Evolutionary conservation across 495 filamentous ascomycete genomes (phyloP).

Genomic region (Penicillium argentinense): DNA sequence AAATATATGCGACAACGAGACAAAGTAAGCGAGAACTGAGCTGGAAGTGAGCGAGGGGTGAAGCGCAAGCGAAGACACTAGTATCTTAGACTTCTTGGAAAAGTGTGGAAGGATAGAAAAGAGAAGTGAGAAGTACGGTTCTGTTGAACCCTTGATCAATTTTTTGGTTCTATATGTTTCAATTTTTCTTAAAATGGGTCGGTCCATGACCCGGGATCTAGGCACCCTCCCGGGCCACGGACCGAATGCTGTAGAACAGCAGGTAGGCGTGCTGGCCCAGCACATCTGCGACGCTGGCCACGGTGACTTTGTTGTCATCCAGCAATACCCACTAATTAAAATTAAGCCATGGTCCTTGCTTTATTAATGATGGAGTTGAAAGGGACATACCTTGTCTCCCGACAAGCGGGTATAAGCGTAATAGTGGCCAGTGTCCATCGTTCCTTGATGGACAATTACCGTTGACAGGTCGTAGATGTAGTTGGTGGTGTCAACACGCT

Average conservation of each 20-base stretch:
- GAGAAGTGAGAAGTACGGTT: no score
- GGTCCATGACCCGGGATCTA: no score
- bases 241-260: slow-evolving; percentile 78
- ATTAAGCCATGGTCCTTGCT: slow-evolving; percentile 16
- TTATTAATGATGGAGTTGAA: background rate
- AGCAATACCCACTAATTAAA: slow-evolving; percentile 76
- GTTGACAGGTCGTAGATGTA: slow-evolving; percentile 79
- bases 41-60: no score
- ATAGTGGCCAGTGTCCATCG: slow-evolving; percentile 89
- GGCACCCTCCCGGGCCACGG: slow-evolving; percentile 40
- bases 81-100: no score
- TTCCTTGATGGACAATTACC: slow-evolving; percentile 80
- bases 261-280: slow-evolving; percentile 81
- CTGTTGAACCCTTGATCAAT: no score
- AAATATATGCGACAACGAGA: no score
- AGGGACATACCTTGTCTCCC: slow-evolving; percentile 64
- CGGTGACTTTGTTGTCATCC: slow-evolving; percentile 86
- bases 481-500: slow-evolving; percentile 41
- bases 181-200: no score
- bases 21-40: no score
- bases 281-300: slow-evolving; percentile 75
- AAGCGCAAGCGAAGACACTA: no score
- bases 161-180: no score
- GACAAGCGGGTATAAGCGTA: slow-evolving; percentile 74
- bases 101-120: no score